Conservation (phyloP, 352 stramenopile genomes). For the Albugo candida region DNA sequence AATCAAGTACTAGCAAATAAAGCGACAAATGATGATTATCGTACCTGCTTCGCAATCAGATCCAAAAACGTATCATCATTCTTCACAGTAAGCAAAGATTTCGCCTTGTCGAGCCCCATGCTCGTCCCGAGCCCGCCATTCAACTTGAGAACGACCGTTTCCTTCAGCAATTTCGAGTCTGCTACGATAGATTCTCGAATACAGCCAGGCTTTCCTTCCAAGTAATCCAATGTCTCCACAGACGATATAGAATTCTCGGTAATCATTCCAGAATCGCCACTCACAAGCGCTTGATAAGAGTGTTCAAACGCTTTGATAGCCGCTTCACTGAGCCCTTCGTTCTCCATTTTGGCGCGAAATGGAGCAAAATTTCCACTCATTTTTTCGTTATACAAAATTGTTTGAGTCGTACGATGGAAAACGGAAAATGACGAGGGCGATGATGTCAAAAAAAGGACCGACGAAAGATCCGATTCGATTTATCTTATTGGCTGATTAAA, state of each 20-base stretch:
- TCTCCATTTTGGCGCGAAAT: conserved; percentile 92
- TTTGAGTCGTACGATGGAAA: too few relatives aligned
- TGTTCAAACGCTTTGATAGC: conserved; percentile 96
- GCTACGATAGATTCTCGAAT: conserved; percentile 59
- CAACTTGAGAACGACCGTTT: conserved; percentile 77
- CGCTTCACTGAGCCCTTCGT: conserved; percentile 84
- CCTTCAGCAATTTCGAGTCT: conserved; percentile 49
- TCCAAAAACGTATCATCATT: conserved; percentile 86
- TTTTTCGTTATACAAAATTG: too few relatives aligned
- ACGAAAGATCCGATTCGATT: too few relatives aligned
- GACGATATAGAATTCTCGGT: conserved; percentile 85
- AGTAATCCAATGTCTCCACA: conserved; percentile 53
- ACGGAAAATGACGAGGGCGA: too few relatives aligned
- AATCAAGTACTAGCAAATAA: background rate
- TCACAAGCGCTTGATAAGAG: conserved; percentile 90
- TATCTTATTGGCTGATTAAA: too few relatives aligned
- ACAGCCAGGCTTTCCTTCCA: conserved; percentile 52
- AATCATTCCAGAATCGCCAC: conserved; percentile 93
- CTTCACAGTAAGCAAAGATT: conserved; percentile 87
- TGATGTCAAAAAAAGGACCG: too few relatives aligned
- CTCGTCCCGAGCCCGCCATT: conserved; percentile 73
- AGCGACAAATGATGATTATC: background rate
- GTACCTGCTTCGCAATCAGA: conserved; percentile 68
- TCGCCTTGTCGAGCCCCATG: conserved; percentile 90
- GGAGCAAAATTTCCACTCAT: conserved; percentile 26